These are phyloP conservation scores for Dipteronia dyeriana DNA, from an alignment of 345 rosid species.

Conservation along the genomic window DNA sequence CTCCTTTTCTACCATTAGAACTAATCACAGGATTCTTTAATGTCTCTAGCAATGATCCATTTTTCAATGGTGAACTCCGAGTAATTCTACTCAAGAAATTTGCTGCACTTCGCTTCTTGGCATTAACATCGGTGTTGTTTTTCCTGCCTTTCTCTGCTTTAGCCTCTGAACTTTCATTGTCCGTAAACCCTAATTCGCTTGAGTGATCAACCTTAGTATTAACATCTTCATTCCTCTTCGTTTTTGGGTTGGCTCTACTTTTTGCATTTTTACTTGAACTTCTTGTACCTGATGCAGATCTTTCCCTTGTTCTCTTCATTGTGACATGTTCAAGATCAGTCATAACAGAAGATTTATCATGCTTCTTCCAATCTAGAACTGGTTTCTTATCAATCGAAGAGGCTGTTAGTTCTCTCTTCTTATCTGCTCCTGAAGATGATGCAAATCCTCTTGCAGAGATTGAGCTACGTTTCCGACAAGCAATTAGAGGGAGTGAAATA, in stretches of 20 bases:
- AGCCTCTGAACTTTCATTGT: constrained; percentile 29
- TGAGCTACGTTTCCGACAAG: constrained; percentile 58
- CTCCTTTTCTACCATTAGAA: constrained; percentile 35
- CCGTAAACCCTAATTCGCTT: constrained; percentile 29
- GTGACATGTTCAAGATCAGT: constrained; percentile 26
- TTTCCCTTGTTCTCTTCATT: constrained; percentile 35
- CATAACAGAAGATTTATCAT: constrained; percentile 30
- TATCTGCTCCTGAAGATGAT: constrained; percentile 29
- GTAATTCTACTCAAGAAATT: constrained; percentile 55
- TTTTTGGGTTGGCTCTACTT: background rate
- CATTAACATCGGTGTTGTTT: constrained; percentile 18
- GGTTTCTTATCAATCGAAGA: constrained; percentile 34
- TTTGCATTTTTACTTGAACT: constrained; percentile 26
- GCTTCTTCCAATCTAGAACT: constrained; percentile 28
- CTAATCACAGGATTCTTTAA: constrained; percentile 20
- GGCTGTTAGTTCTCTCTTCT: constrained; percentile 25
- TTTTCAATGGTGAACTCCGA: constrained; percentile 33
- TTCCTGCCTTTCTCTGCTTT: constrained; percentile 36
- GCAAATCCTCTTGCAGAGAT: constrained; percentile 31
- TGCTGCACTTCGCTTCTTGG: constrained; percentile 50
- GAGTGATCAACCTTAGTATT: constrained; percentile 22
- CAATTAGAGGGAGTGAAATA: constrained; percentile 37
- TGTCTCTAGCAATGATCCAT: constrained; percentile 24
- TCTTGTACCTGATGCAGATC: constrained; percentile 21
- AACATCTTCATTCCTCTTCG: constrained; percentile 15